These are phyloP conservation scores for Blastocystis sp. DNA, from an alignment of 352 stramenopile genomes.

Conservation along the genomic window DNA sequence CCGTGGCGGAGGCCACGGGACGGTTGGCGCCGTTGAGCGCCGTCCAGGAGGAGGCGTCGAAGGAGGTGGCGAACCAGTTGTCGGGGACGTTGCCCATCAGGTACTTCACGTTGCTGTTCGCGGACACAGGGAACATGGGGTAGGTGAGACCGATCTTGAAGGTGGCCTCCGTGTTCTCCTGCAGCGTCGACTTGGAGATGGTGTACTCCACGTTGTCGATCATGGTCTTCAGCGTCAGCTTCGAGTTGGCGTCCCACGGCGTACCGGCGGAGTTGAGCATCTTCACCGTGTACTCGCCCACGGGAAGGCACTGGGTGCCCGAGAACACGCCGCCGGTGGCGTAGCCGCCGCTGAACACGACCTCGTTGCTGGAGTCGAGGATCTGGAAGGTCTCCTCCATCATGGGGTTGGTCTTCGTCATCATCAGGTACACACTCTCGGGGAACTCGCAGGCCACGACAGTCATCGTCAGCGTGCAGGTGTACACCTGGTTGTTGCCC, in stretches of 20 bases:
- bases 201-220: not conserved
- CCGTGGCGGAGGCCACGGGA: not conserved
- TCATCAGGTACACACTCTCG: not conserved
- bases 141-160: not conserved
- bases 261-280: not conserved
- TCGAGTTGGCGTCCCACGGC: not conserved
- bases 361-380: not conserved
- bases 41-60: conserved; percentile 11
- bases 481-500: not conserved
- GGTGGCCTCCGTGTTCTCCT: not conserved
- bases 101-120: not conserved
- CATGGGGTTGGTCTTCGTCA: not conserved
- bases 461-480: not conserved
- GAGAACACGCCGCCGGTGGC: not conserved
- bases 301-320: not conserved
- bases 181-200: not conserved
- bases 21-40: not conserved
- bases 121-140: not conserved
- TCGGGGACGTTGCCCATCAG: not conserved
- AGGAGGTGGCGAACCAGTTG: conserved; percentile 8
- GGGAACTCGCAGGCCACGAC: not conserved
- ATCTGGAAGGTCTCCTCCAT: not conserved
- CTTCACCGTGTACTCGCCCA: not conserved
- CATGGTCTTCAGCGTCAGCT: not conserved
- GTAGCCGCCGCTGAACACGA: not conserved